phyloP scores from a whole-genome alignment of 495 filamentous ascomycete species.

The Podospora pseudocomata region DNA sequence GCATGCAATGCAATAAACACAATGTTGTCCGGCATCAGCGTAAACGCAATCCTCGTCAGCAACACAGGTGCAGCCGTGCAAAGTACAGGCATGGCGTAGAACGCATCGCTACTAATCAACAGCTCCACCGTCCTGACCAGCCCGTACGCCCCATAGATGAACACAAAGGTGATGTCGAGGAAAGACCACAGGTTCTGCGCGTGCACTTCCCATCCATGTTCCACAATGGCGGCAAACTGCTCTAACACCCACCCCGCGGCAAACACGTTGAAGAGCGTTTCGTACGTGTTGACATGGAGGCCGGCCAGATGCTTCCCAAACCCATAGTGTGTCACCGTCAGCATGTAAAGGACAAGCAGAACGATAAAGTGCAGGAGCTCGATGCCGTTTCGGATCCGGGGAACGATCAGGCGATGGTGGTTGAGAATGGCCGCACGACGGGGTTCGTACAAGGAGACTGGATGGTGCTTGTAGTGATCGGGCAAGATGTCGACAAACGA shows the following conservation, averaged over 20 bases:
- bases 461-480: conserved; percentile 62
- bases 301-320: conserved; percentile 41
- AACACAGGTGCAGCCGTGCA: conserved; percentile 59
- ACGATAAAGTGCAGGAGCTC: conserved; percentile 57
- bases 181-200: conserved; percentile 67
- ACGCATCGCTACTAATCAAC: conserved; percentile 32
- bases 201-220: conserved; percentile 65
- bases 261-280: conserved; percentile 55
- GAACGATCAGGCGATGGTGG: conserved; percentile 63
- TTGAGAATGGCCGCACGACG: conserved; percentile 56
- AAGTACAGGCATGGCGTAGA: conserved; percentile 55
- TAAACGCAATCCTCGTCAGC: conserved; percentile 61
- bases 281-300: conserved; percentile 38
- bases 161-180: conserved; percentile 58
- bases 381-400: conserved; percentile 54
- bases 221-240: conserved; percentile 60
- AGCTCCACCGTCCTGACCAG: conserved; percentile 50
- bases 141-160: conserved; percentile 55
- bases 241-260: conserved; percentile 59
- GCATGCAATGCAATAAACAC: conserved; percentile 62
- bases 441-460: conserved; percentile 60
- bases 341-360: conserved; percentile 54
- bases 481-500: conserved; percentile 62
- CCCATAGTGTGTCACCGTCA: conserved; percentile 48
- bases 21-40: conserved; percentile 64